phyloP scores from a whole-genome alignment of 75 land plant genomes.

The Larix kaempferi region DNA sequence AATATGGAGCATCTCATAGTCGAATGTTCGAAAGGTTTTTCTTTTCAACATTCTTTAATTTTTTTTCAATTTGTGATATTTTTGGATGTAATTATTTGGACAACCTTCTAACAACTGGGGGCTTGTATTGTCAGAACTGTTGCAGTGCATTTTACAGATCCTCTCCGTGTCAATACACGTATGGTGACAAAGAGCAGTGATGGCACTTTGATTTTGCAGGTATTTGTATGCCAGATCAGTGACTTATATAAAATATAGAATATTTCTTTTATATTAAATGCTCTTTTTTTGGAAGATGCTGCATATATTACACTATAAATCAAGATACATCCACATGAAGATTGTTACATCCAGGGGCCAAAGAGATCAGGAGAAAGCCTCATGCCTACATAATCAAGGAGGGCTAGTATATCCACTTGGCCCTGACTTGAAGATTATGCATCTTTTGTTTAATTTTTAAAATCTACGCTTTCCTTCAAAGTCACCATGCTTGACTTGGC shows the following conservation, averaged over 20 bases:
- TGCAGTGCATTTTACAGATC: slow-evolving; percentile 84
- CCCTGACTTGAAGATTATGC: too few species aligned
- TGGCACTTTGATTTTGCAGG: slow-evolving; percentile 87
- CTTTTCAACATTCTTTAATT: background rate
- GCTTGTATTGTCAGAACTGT: slow-evolving; percentile 47
- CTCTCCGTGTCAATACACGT: slow-evolving; percentile 73
- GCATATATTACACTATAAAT: too few species aligned
- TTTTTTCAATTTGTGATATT: background rate
- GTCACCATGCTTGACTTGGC: too few species aligned
- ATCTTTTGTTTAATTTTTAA: too few species aligned
- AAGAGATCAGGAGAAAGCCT: too few species aligned
- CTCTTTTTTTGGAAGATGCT: too few species aligned
- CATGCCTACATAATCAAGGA: too few species aligned
- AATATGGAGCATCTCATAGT: slow-evolving; percentile 79
- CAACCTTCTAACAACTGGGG: background rate
- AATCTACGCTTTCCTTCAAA: too few species aligned
- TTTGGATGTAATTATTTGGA: background rate
- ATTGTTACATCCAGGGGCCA: too few species aligned
- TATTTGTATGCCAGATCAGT: slow-evolving; percentile 15
- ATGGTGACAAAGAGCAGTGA: slow-evolving; percentile 69
- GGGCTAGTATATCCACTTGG: too few species aligned
- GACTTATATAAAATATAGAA: background rate
- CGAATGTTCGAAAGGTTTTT: slow-evolving; percentile 79
- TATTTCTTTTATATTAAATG: too few species aligned
- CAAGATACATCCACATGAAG: too few species aligned